Base-by-base conservation (phyloP, 768 basidiomycete genomes). In the Butyriboletus loyo region DNA sequence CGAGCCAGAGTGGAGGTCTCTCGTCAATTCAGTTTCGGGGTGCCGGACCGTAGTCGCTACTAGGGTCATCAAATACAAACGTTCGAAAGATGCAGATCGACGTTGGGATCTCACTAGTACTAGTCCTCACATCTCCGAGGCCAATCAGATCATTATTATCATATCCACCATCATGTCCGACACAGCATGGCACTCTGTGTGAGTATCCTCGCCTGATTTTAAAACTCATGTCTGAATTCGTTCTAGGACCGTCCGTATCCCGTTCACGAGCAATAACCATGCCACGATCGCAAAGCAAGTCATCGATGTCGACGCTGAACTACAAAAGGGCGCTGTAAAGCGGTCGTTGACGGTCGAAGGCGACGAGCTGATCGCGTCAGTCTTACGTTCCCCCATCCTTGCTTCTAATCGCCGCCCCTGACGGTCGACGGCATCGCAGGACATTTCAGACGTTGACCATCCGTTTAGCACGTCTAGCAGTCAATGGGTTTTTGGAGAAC, bases 401-500 rank as follows among this genome's bases (percentile, higher is more conserved):
- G 40, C 3, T 15, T 41, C 21, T 24, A 30, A 17, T 57, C 15
- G 8, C 34, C 34, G 14, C 22, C 34, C 9, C 37, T 62, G 47
- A 63, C 19, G 21, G 15, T 35, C 34, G 14, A 31, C 7, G 37
- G 14, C 6, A 51, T 39, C 27, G 22, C 37, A 92, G 91, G 49
- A 85, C 77, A 14, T 89, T 88, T 69, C 79, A 77, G 22, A 90
- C 89, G 1, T 72, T 91, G 49, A 97, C 93, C 0, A 76, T 95
- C 53, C 85, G 94, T 32, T 73, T 96, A n/a, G 86, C 91, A 4
- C 82, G 94, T 50, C 76, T 97, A 43, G 82, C 87, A 0, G 77
- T 88, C 44, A 97, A 97, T 60, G 85, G 85, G 14, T 95, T 90
- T 71, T 76, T 97, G 42, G 93, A 96, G 65, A 94, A 93, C 61